Evolutionary conservation across 495 filamentous ascomycete species (phyloP).

Genomic region (Aspergillus wentii): DNA sequence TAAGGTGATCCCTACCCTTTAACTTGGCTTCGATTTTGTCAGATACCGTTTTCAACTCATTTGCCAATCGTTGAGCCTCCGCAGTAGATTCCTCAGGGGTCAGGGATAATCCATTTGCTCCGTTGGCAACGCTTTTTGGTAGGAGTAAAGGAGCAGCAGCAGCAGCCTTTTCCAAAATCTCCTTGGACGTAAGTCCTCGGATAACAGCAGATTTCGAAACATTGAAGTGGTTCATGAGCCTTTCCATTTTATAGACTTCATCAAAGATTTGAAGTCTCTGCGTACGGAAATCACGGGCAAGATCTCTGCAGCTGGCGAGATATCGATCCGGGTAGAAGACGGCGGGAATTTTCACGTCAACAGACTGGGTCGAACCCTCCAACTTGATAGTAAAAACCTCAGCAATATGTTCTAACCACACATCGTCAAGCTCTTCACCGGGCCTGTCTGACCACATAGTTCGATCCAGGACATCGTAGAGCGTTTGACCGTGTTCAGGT

Average conservation of each 20-base stretch:
- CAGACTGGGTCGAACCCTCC: slow-evolving; percentile 37
- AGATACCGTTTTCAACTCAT: slow-evolving; percentile 33
- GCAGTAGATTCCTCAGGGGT: slow-evolving; percentile 13
- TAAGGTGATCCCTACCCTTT: slow-evolving; percentile 28
- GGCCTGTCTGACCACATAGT: slow-evolving; percentile 56
- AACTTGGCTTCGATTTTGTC: slow-evolving; percentile 47
- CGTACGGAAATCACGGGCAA: slow-evolving; percentile 45
- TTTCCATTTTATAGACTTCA: slow-evolving; percentile 38
- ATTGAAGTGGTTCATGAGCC: slow-evolving; percentile 27
- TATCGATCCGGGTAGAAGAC: slow-evolving; percentile 79
- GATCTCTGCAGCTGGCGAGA: slow-evolving; percentile 50
- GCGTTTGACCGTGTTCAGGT: slow-evolving; percentile 41
- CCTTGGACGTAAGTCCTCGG: slow-evolving; percentile 22
- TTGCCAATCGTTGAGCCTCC: slow-evolving; percentile 25
- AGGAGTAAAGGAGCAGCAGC: slow-evolving; percentile 19
- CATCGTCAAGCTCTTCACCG: slow-evolving; percentile 46
- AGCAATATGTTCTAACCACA: slow-evolving; percentile 50
- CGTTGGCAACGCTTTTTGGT: slow-evolving; percentile 15
- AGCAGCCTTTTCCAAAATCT: slow-evolving; percentile 35
- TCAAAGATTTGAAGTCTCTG: slow-evolving; percentile 32
- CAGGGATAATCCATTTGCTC: slow-evolving; percentile 10
- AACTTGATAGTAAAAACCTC: slow-evolving; percentile 67
- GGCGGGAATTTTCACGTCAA: slow-evolving; percentile 62
- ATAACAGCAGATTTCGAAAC: slow-evolving; percentile 14
- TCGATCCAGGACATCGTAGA: slow-evolving; percentile 72